Conservation (phyloP, 2,329 filamentous ascomycete genomes). For the Sclerotinia spermophila region DNA sequence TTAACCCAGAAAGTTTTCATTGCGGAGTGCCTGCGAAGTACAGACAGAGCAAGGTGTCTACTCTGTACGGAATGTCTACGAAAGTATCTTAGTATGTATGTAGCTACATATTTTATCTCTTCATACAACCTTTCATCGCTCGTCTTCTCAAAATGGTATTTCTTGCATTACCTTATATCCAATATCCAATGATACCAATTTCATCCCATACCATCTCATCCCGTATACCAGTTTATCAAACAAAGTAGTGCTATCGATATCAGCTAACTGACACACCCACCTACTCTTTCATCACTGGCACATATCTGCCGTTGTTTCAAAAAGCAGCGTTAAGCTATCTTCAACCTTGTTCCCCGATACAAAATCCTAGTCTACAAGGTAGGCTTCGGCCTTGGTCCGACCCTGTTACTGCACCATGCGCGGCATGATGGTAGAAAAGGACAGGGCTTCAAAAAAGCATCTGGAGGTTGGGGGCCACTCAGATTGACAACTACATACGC, state of each 20-base stretch:
- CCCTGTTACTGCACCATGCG: conserved; percentile 16
- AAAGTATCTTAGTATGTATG: background rate
- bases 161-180: background rate
- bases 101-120: background rate
- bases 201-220: background rate
- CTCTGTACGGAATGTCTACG: background rate
- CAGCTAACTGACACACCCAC: background rate
- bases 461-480: conserved; percentile 8
- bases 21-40: background rate
- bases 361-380: conserved; percentile 4
- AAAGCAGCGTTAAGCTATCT: conserved; percentile 10
- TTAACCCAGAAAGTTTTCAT: background rate
- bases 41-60: background rate
- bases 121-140: background rate
- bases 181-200: background rate
- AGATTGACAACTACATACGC: background rate
- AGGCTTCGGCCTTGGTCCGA: background rate
- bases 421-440: conserved; percentile 6
- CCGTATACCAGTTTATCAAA: background rate
- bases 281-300: background rate
- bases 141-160: background rate
- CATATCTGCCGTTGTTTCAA: conserved; percentile 18
- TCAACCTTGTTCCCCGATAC: conserved; percentile 16
- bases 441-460: conserved; percentile 4
- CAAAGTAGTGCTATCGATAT: background rate